Evolutionary conservation across 345 rosid genomes (phyloP).

Genomic region (Corymbia maculata): DNA sequence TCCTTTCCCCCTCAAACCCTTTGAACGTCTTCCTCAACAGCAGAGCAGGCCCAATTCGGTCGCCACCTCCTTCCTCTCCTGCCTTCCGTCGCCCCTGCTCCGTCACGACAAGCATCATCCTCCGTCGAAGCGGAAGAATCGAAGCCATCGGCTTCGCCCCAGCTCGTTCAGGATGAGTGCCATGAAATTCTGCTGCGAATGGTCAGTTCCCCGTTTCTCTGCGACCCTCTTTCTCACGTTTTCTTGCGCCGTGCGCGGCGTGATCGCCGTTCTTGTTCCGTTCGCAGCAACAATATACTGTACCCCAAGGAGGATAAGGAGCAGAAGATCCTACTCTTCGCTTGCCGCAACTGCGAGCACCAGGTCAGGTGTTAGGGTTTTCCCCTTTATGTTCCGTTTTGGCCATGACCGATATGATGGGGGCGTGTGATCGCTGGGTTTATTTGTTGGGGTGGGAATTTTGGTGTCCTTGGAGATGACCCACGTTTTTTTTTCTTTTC

Average conservation of each 20-base stretch:
- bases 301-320: conserved; percentile 35
- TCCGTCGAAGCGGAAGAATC: not conserved
- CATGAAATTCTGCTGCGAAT: conserved; percentile 1
- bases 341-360: conserved; percentile 47
- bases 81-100: not conserved
- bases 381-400: not conserved
- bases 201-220: not conserved
- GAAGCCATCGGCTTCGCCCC: not conserved
- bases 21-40: not conserved
- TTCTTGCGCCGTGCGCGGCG: not conserved
- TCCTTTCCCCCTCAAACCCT: not conserved
- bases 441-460: not conserved
- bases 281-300: conserved; percentile 35
- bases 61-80: not conserved
- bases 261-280: not conserved
- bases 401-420: not conserved
- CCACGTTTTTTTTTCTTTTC: not conserved
- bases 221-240: not conserved
- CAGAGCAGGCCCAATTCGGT: not conserved
- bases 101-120: not conserved
- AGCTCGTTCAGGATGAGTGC: conserved; percentile 26
- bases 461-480: not conserved
- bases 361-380: conserved; percentile 8
- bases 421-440: not conserved
- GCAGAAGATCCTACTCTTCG: conserved; percentile 25